These are phyloP conservation scores for Cercospora sesami DNA, from an alignment of 2,329 filamentous ascomycete genomes.

Conservation along the genomic window DNA sequence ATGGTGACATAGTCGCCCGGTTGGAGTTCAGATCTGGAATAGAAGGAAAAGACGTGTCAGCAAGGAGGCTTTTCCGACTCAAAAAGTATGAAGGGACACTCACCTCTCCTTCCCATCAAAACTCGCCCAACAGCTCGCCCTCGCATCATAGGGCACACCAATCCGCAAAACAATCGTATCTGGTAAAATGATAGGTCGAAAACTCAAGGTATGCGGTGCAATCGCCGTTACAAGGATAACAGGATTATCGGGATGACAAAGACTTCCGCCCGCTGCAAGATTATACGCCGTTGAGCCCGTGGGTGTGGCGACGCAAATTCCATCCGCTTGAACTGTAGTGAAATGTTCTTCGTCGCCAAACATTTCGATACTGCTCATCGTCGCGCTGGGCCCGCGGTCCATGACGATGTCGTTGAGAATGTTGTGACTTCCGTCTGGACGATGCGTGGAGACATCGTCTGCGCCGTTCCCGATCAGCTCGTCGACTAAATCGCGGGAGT, in stretches of 20 bases:
- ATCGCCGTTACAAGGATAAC: constrained; percentile 94
- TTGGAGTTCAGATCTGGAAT: constrained; percentile 56
- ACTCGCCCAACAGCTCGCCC: constrained; percentile 91
- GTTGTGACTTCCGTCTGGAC: constrained; percentile 78
- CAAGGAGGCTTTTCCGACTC: too few species aligned
- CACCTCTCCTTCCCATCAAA: constrained; percentile 88
- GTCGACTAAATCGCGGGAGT: constrained; percentile 72
- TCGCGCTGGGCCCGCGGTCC: constrained; percentile 89
- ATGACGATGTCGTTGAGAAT: constrained; percentile 97
- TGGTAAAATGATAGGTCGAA: constrained; percentile 92
- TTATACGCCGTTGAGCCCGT: constrained; percentile 96
- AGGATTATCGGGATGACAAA: constrained; percentile 94
- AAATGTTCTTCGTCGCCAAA: constrained; percentile 96
- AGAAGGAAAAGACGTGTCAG: not conserved
- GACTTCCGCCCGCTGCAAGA: constrained; percentile 87
- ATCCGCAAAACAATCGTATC: constrained; percentile 92
- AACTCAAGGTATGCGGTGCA: constrained; percentile 90
- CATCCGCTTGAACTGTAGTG: constrained; percentile 89
- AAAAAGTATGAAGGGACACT: constrained; percentile 16
- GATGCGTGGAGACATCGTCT: constrained; percentile 81
- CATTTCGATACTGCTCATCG: constrained; percentile 87
- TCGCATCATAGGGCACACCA: constrained; percentile 90
- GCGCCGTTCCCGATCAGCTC: constrained; percentile 85
- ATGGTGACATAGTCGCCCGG: constrained; percentile 85
- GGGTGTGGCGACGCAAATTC: constrained; percentile 88